Base-by-base conservation (phyloP, 2,329 filamentous ascomycete genomes). In the Periconia sp. region DNA sequence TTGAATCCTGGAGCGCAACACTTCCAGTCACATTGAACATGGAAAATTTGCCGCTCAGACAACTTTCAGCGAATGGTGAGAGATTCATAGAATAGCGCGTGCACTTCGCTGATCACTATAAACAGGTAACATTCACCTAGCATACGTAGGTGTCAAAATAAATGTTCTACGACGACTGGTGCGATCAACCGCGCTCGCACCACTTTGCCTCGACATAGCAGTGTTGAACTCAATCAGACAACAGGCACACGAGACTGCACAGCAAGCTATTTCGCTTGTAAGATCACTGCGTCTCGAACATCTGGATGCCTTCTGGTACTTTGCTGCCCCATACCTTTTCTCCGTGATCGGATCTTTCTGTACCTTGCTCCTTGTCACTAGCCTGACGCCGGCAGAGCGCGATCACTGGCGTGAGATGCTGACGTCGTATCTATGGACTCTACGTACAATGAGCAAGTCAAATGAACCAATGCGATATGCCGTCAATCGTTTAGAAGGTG, bases 391-490 rank as follows among this genome's bases (percentile, higher is more conserved):
- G 5, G 31, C 34, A 2, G 47, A 50, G 22, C 38, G 43, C 5
- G 43, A 50, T 25, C 36, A 47, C 19, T 50, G 43, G 43, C 38
- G 40, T 8, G 43, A 47, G 17, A 40, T 23, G 10, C 35, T 50
- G 8, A 30, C 38, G 12, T 40, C 43, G n/a, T 50, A 47, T 19
- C 36, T 47, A 4, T 50, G 47, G 47, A 47, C 32, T 5, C 43
- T 50, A 8, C 38, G 69, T 30, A 66, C 61, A 40, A 66, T 65
- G 60, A 71, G 66, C 56, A 71, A 72, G 43, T 63, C 61, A 32
- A 59, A 62, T 39, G 61, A 69, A 18, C 67, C 67, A 3, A 70
- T 71, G 57, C 59, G 62, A 28, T 71, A 71, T 35, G 68, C 68
- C 6, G 68, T 69, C 13, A 70, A 70, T 39, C 61, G 68, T 6